These are phyloP conservation scores for Rhododendron ferrugineum DNA, from an alignment of 148 eudicot species.

Conservation along the genomic window DNA sequence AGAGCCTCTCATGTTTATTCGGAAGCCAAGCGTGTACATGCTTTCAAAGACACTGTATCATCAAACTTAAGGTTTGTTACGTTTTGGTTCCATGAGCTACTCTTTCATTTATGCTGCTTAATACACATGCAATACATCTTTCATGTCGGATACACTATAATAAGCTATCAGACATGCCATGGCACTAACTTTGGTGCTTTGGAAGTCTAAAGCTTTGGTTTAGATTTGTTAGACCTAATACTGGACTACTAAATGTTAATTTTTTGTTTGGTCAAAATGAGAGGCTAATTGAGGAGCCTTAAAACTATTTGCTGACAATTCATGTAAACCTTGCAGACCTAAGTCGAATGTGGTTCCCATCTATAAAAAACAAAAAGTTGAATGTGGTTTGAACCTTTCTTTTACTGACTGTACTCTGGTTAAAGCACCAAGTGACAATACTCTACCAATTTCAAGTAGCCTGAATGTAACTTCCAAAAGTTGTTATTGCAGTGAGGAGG, in stretches of 20 bases:
- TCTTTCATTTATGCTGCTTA: neutral
- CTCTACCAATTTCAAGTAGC: neutral
- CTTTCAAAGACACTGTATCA: constrained; percentile 85
- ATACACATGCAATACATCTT: neutral
- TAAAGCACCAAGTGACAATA: neutral
- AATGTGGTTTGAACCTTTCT: neutral
- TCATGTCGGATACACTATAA: neutral
- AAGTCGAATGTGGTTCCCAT: neutral
- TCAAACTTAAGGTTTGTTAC: constrained; percentile 60
- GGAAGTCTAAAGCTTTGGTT: neutral
- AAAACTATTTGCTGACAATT: neutral
- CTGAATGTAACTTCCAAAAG: constrained; percentile 1
- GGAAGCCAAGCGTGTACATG: constrained; percentile 95
- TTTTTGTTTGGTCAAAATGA: neutral
- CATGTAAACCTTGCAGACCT: neutral
- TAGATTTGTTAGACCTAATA: neutral
- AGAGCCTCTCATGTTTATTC: constrained; percentile 95
- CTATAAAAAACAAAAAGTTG: neutral
- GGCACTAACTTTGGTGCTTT: neutral
- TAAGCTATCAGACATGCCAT: neutral
- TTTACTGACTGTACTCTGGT: neutral
- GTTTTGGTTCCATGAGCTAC: neutral
- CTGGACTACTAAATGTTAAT: neutral
- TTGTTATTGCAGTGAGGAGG: constrained; percentile 75
- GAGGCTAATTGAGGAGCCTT: too few relatives aligned